Evolutionary conservation across 2,329 filamentous ascomycete species (phyloP).

Genomic region (Teratosphaeriaceae sp.): DNA sequence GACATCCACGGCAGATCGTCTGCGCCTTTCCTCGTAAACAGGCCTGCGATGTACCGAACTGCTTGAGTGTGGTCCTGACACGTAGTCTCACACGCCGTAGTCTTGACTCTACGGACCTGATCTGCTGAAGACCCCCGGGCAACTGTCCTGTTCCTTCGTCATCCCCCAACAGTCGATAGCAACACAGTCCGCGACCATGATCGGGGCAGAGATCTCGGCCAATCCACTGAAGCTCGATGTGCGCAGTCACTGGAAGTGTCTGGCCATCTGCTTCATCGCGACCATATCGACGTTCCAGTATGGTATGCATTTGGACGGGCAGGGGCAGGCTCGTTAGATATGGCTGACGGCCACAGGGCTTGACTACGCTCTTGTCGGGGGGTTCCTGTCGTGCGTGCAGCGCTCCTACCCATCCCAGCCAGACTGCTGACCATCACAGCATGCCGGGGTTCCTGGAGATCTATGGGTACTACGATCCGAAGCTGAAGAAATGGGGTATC

Average conservation of each 20-base stretch:
- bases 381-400: constrained; percentile 5
- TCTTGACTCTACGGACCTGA: too few species aligned
- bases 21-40: too few species aligned
- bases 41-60: too few species aligned
- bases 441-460: constrained; percentile 6
- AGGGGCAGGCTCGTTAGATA: background rate
- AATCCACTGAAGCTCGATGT: constrained; percentile 5
- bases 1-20: too few species aligned
- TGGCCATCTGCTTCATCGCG: constrained; percentile 1
- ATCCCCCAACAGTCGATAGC: too few species aligned
- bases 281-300: constrained; percentile 4
- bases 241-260: constrained; percentile 3
- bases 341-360: background rate
- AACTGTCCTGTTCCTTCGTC: background rate
- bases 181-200: background rate
- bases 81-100: too few species aligned
- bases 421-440: too few species aligned
- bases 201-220: constrained; percentile 2
- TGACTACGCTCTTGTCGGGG: constrained; percentile 4
- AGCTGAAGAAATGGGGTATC: background rate
- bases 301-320: background rate
- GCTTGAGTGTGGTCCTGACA: too few species aligned
- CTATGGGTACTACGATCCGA: constrained; percentile 3
- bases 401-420: too few species aligned
- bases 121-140: too few species aligned